Evolutionary conservation across 78 protist genomes (phyloP).

Genomic region (Bigelowiella natans): DNA sequence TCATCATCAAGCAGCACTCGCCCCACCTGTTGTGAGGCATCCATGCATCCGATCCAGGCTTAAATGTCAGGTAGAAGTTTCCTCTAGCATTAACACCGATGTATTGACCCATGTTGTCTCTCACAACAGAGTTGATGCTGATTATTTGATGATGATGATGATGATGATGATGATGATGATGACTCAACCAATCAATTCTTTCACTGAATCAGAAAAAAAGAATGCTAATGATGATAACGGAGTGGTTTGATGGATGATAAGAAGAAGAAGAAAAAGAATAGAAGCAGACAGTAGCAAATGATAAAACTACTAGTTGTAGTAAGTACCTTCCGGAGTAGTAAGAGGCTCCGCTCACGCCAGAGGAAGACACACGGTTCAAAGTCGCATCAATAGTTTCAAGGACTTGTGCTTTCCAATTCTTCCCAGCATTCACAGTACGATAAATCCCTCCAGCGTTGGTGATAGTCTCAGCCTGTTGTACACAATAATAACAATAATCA

Average conservation of each 20-base stretch:
- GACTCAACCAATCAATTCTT: too few species aligned
- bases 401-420: not conserved
- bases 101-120: not conserved
- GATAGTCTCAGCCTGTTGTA: not conserved
- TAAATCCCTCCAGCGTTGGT: not conserved
- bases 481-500: too few species aligned
- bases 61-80: not conserved
- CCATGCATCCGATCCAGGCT: not conserved
- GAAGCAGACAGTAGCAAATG: too few species aligned
- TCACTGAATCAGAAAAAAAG: too few species aligned
- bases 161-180: too few species aligned
- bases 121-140: not conserved
- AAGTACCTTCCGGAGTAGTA: not conserved
- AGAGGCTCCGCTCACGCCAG: not conserved
- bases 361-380: not conserved
- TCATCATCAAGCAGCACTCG: too few species aligned
- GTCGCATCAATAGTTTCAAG: not conserved
- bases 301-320: too few species aligned
- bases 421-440: not conserved
- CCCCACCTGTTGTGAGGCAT: not conserved
- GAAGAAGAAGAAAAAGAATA: too few species aligned
- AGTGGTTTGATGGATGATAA: too few species aligned
- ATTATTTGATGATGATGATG: too few species aligned
- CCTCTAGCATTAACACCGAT: not conserved
- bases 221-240: too few species aligned